These are phyloP conservation scores for Chalaropsis thielavioides DNA, from an alignment of 2,329 filamentous ascomycete genomes.

Conservation along the genomic window DNA sequence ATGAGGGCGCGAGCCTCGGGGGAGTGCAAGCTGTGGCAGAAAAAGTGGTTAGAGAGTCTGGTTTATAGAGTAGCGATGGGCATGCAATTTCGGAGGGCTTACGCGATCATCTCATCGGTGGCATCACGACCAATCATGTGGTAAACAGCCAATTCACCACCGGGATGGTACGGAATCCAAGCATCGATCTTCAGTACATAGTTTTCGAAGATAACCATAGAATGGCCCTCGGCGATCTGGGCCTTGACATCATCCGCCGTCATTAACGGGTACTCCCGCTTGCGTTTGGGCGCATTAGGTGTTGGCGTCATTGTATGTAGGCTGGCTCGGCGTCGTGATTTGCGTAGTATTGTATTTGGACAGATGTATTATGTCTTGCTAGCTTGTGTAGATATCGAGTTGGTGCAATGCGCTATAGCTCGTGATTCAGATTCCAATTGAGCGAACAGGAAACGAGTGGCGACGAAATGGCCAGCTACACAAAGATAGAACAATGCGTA, in stretches of 20 bases:
- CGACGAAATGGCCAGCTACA: no score
- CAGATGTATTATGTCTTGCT: background rate
- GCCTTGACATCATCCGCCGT: slow-evolving; percentile 40
- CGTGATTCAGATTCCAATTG: no score
- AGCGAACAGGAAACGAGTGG: no score
- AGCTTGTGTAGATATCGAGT: no score
- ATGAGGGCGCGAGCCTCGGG: slow-evolving; percentile 60
- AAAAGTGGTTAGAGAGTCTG: slow-evolving; percentile 8
- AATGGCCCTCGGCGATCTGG: slow-evolving; percentile 66
- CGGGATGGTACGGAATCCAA: slow-evolving; percentile 82
- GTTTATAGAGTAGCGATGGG: slow-evolving; percentile 14
- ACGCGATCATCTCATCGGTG: slow-evolving; percentile 88
- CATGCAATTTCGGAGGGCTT: slow-evolving; percentile 26
- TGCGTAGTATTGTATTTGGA: background rate
- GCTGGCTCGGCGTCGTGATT: background rate
- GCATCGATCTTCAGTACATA: slow-evolving; percentile 76
- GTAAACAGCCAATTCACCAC: slow-evolving; percentile 75
- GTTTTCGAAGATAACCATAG: slow-evolving; percentile 66
- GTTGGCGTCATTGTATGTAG: slow-evolving; percentile 5
- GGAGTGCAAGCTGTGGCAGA: slow-evolving; percentile 57
- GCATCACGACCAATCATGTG: slow-evolving; percentile 93
- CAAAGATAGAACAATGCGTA: background rate
- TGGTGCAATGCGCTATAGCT: no score
- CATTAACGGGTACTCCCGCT: slow-evolving; percentile 26
- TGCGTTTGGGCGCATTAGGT: slow-evolving; percentile 16